These are phyloP conservation scores for Geranium rotundifolium DNA, from an alignment of 345 rosid species.

Conservation along the genomic window DNA sequence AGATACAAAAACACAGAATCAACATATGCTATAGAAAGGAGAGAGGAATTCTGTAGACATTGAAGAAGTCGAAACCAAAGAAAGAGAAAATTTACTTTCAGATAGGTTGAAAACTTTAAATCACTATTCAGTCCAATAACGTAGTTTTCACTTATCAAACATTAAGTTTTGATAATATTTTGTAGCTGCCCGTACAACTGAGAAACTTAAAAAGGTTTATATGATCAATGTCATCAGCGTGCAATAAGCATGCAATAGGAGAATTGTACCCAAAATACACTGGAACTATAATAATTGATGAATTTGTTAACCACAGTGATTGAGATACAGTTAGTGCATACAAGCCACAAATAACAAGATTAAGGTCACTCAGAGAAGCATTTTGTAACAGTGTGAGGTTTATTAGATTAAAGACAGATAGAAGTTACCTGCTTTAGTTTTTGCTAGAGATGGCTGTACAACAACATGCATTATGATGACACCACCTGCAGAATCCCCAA, in stretches of 20 bases:
- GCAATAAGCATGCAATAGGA: no score
- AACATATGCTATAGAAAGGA: no score
- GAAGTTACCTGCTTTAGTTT: conserved; percentile 51
- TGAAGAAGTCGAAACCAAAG: not conserved
- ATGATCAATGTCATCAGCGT: no score
- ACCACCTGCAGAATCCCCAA: conserved; percentile 55
- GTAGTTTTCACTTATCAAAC: not conserved
- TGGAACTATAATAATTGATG: no score
- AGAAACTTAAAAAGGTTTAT: no score
- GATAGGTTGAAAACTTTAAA: not conserved
- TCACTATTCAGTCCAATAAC: not conserved
- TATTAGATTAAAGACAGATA: conserved; percentile 1
- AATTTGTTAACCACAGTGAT: not conserved
- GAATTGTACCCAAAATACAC: no score
- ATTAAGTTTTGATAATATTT: no score
- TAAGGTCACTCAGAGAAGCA: not conserved
- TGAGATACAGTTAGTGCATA: not conserved
- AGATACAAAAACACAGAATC: no score
- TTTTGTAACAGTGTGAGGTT: not conserved
- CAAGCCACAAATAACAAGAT: not conserved
- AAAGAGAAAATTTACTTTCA: not conserved
- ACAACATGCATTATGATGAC: conserved; percentile 73
- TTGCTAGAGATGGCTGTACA: conserved; percentile 69
- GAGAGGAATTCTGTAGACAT: no score
- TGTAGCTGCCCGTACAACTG: no score